These are phyloP conservation scores for Begonia peltatifolia DNA, from an alignment of 306 rosid species.

Conservation along the genomic window DNA sequence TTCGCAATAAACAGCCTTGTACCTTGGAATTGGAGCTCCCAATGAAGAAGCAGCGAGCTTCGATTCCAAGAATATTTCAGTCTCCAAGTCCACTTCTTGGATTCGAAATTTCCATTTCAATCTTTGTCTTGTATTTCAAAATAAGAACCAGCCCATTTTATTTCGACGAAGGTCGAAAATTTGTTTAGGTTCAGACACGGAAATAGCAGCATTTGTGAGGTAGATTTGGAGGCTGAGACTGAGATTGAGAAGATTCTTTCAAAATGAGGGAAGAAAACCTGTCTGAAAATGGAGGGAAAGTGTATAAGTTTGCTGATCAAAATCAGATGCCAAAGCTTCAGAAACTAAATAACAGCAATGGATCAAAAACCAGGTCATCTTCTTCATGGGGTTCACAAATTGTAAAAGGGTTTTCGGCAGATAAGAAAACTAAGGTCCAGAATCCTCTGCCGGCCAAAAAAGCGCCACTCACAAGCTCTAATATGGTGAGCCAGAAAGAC, in stretches of 20 bases:
- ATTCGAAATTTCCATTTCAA: constrained; percentile 2
- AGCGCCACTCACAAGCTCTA: constrained; percentile 32
- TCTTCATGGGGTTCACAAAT: constrained; percentile 92
- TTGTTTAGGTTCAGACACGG: too few species aligned
- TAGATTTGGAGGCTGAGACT: not conserved
- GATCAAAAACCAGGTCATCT: constrained; percentile 44
- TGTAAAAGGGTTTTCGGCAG: constrained; percentile 72
- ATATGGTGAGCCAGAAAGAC: constrained; percentile 28
- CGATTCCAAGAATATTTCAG: not conserved
- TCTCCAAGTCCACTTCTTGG: not conserved
- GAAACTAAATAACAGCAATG: constrained; percentile 28
- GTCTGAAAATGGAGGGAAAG: constrained; percentile 44
- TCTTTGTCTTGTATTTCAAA: not conserved
- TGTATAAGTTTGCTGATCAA: constrained; percentile 56
- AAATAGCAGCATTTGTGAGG: not conserved
- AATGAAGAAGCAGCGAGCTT: not conserved
- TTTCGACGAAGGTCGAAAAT: not conserved
- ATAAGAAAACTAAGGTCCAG: constrained; percentile 47
- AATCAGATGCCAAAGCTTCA: constrained; percentile 59
- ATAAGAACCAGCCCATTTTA: not conserved
- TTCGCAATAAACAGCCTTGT: constrained; percentile 1
- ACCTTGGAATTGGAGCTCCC: constrained; percentile 16
- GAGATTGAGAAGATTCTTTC: not conserved
- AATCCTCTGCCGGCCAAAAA: constrained; percentile 26
- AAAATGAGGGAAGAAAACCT: constrained; percentile 79